Conservation (phyloP, 306 rosid genomes). For the Luffa aegyptiaca region DNA sequence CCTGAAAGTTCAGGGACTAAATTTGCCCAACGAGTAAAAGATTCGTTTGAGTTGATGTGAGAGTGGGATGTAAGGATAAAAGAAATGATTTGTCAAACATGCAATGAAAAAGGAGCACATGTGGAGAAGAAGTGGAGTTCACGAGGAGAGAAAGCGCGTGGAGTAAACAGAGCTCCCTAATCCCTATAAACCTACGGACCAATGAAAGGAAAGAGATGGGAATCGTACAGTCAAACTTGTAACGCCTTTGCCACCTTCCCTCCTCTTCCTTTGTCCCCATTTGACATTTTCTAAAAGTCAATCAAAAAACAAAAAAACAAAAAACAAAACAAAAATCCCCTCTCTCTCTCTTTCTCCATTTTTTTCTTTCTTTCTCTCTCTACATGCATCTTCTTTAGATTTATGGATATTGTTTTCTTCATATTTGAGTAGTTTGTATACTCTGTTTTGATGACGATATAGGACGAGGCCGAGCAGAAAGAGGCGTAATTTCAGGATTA, state of each 20-base stretch:
- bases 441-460: no score
- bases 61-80: no score
- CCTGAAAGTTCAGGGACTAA: no score
- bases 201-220: neutral
- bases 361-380: neutral
- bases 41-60: no score
- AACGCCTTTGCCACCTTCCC: conserved; percentile 8
- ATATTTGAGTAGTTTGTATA: no score
- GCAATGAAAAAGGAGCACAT: neutral
- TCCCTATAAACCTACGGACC: neutral
- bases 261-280: neutral
- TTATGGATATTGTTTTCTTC: no score
- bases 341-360: neutral
- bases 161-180: neutral
- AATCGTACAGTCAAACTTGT: neutral
- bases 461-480: no score
- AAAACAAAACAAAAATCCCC: neutral
- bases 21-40: no score
- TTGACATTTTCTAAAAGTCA: conserved; percentile 18
- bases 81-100: neutral
- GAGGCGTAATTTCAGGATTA: no score
- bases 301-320: neutral
- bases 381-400: no score
- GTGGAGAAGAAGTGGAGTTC: neutral
- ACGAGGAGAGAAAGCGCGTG: neutral